phyloP scores from a whole-genome alignment of 768 basidiomycete species.

The Boletales sp. region DNA sequence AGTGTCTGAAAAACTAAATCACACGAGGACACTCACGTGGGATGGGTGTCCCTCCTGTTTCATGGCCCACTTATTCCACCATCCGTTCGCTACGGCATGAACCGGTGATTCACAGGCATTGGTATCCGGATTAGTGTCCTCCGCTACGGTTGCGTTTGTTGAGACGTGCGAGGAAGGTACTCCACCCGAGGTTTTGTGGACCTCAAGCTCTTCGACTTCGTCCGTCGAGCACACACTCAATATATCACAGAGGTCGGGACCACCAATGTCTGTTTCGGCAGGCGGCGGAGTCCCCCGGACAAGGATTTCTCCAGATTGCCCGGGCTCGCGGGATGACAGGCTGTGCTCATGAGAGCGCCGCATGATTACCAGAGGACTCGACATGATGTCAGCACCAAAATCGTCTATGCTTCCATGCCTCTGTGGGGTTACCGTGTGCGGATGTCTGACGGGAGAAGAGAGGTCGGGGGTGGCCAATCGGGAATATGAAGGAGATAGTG shows the following conservation, averaged over 20 bases:
- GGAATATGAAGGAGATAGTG: constrained; percentile 55
- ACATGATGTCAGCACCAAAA: constrained; percentile 48
- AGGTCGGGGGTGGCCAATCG: constrained; percentile 54
- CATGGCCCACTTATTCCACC: constrained; percentile 52
- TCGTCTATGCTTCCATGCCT: constrained; percentile 29
- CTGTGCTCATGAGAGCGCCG: constrained; percentile 8
- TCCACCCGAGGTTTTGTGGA: constrained; percentile 22
- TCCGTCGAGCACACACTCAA: constrained; percentile 43
- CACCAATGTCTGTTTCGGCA: constrained; percentile 16
- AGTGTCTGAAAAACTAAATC: constrained; percentile 4
- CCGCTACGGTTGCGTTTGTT: constrained; percentile 22
- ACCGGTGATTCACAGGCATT: constrained; percentile 29
- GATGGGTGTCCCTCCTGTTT: constrained; percentile 16
- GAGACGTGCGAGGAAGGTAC: constrained; percentile 31
- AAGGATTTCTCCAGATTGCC: constrained; percentile 17
- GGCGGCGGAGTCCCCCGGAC: constrained; percentile 29
- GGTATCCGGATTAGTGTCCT: constrained; percentile 22
- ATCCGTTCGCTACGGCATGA: constrained; percentile 42
- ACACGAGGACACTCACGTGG: constrained; percentile 18
- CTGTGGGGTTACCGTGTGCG: constrained; percentile 15
- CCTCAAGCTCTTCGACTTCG: constrained; percentile 40
- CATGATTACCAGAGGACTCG: constrained; percentile 29
- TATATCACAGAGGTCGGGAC: constrained; percentile 44
- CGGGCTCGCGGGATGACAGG: neutral
- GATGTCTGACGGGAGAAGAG: constrained; percentile 57